Evolutionary conservation across 805 yeast species (phyloP).

Genomic region (Kodamaea jinghongensis): DNA sequence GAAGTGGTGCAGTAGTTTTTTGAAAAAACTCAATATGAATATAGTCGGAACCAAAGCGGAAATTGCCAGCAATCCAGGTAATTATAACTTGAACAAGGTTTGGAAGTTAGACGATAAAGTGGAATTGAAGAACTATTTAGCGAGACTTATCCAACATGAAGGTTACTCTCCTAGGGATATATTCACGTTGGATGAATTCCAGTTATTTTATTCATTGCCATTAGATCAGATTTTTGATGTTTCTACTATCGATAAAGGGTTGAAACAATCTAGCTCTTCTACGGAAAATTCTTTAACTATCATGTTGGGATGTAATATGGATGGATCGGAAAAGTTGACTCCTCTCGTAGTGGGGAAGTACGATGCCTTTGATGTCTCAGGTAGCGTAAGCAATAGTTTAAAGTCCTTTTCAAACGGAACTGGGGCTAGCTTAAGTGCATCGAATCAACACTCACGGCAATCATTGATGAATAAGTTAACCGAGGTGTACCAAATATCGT

Average conservation of each 20-base stretch:
- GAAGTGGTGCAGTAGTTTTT: conserved; percentile 57
- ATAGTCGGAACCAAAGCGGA: conserved; percentile 47
- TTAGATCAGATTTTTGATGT: conserved; percentile 54
- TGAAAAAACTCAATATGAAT: conserved; percentile 49
- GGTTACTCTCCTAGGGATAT: conserved; percentile 50
- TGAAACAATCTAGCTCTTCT: conserved; percentile 34
- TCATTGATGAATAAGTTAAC: conserved; percentile 40
- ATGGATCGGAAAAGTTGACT: conserved; percentile 59
- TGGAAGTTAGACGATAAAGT: conserved; percentile 61
- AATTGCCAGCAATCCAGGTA: conserved; percentile 27
- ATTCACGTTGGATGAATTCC: conserved; percentile 60
- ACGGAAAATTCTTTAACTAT: conserved; percentile 49
- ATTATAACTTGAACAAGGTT: conserved; percentile 42
- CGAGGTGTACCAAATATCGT: conserved; percentile 49
- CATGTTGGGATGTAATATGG: conserved; percentile 60
- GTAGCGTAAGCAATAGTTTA: conserved; percentile 23
- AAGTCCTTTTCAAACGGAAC: conserved; percentile 12
- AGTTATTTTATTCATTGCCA: conserved; percentile 57
- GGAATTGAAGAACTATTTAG: conserved; percentile 44
- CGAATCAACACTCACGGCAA: conserved; percentile 3
- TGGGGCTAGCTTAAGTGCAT: neutral
- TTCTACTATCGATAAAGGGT: conserved; percentile 42
- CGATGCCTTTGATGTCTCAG: conserved; percentile 41
- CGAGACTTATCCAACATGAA: conserved; percentile 24
- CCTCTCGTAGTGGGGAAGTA: conserved; percentile 62